Evolutionary conservation across 1,284 basidiomycete genomes (phyloP).

Genomic region (Pseudomicrostroma phylloplanum): DNA sequence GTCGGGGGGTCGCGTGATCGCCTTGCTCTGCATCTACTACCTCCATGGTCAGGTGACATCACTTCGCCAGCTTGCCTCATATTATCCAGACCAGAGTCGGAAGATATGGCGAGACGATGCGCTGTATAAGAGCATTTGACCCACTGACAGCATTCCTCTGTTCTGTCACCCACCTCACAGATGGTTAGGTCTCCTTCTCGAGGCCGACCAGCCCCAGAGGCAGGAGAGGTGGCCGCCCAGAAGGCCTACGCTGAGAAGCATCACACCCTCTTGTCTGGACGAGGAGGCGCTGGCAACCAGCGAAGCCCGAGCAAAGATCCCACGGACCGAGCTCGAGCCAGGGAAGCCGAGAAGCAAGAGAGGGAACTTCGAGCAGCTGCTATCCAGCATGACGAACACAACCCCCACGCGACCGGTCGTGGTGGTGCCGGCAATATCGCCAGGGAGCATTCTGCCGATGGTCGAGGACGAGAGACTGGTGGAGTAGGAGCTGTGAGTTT

Average conservation of each 20-base stretch:
- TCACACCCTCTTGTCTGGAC: slow-evolving; percentile 59
- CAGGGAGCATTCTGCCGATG: slow-evolving; percentile 15
- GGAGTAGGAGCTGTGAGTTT: slow-evolving; percentile 24
- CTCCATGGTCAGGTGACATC: too few relatives aligned
- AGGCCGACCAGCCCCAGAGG: slow-evolving; percentile 9
- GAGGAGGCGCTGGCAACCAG: slow-evolving; percentile 72
- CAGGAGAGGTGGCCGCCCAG: slow-evolving; percentile 8
- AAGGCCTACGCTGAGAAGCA: slow-evolving; percentile 10
- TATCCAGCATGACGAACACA: slow-evolving; percentile 52
- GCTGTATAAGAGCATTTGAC: too few relatives aligned
- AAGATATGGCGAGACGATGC: too few relatives aligned
- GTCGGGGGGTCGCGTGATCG: too few relatives aligned
- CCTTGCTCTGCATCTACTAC: too few relatives aligned
- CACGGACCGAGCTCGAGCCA: slow-evolving; percentile 42
- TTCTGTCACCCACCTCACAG: slow-evolving; percentile 14
- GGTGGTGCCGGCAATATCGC: slow-evolving; percentile 64
- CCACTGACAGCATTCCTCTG: not conserved
- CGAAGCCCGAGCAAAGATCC: slow-evolving; percentile 64
- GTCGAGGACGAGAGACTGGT: slow-evolving; percentile 22
- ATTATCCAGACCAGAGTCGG: too few relatives aligned
- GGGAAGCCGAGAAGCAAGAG: slow-evolving; percentile 22
- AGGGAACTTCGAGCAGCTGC: slow-evolving; percentile 34
- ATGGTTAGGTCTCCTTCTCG: slow-evolving; percentile 15
- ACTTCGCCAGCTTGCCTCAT: too few relatives aligned
- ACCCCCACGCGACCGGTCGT: slow-evolving; percentile 61